Conservation (phyloP, 2,329 filamentous ascomycete genomes). For the Scorias spongiosa region DNA sequence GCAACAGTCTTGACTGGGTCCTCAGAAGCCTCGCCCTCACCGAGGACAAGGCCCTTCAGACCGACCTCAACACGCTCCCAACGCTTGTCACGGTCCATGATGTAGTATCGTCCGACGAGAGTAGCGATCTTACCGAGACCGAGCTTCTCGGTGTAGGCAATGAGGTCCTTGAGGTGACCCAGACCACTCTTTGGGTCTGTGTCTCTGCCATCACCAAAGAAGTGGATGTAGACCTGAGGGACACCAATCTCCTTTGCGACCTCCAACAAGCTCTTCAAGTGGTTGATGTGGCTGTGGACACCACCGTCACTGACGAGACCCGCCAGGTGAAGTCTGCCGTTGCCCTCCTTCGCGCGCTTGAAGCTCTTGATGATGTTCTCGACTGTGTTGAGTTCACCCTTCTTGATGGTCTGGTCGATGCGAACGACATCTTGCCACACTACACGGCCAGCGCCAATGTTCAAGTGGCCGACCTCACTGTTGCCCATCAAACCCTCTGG, state of each 20-base stretch:
- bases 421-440: constrained; percentile 90
- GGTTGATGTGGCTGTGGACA: constrained; percentile 89
- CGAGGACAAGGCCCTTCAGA: constrained; percentile 69
- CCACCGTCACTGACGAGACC: constrained; percentile 91
- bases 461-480: constrained; percentile 94
- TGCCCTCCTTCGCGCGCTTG: constrained; percentile 66
- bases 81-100: constrained; percentile 99
- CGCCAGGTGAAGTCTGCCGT: constrained; percentile 80
- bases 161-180: constrained; percentile 73
- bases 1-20: constrained; percentile 80
- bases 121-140: constrained; percentile 80
- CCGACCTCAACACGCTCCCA: constrained; percentile 91
- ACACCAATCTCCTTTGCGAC: constrained; percentile 80
- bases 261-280: constrained; percentile 73
- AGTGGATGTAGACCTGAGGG: constrained; percentile 92
- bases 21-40: constrained; percentile 71
- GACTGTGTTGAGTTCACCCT: constrained; percentile 60
- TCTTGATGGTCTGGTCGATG: constrained; percentile 87
- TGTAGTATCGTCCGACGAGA: constrained; percentile 89
- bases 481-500: constrained; percentile 98
- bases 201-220: constrained; percentile 95
- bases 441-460: constrained; percentile 92
- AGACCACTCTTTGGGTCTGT: constrained; percentile 91
- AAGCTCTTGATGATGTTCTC: constrained; percentile 66
- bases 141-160: constrained; percentile 68